Conservation (phyloP, 306 rosid genomes). For the Casuarina equisetifolia region DNA sequence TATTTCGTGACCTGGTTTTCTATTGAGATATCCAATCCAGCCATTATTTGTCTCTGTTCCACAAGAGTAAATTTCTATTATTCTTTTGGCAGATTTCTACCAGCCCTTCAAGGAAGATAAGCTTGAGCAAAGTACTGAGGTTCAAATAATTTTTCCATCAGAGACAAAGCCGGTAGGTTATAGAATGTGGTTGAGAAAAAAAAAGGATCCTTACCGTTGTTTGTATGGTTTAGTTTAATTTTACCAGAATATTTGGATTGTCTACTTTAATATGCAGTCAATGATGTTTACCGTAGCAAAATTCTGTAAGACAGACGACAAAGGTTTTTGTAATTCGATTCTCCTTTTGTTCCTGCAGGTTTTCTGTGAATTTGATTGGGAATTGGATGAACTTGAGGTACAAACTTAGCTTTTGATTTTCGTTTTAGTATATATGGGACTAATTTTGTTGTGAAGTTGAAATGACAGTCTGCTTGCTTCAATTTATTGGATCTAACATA, state of each 20-base stretch:
- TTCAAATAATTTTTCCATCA: slow-evolving; percentile 66
- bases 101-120: slow-evolving; percentile 87
- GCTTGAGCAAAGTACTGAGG: slow-evolving; percentile 82
- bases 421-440: slow-evolving; percentile 11
- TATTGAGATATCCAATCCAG: slow-evolving; percentile 2
- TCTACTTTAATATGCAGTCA: background rate
- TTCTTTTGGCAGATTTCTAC: slow-evolving; percentile 63
- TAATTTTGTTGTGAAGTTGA: slow-evolving; percentile 14
- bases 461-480: background rate
- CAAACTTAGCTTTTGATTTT: slow-evolving; percentile 13
- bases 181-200: slow-evolving; percentile 6
- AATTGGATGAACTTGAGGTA: slow-evolving; percentile 83
- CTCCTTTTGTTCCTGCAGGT: slow-evolving; percentile 46
- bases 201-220: slow-evolving; percentile 7
- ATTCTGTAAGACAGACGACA: background rate
- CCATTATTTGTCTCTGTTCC: background rate
- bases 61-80: background rate
- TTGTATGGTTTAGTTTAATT: background rate
- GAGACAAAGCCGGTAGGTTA: slow-evolving; percentile 72
- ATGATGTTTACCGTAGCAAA: background rate
- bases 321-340: slow-evolving; percentile 16
- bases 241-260: background rate
- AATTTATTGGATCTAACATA: background rate
- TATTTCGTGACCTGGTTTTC: background rate
- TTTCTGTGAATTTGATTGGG: slow-evolving; percentile 91